Evolutionary conservation across 2,329 filamentous ascomycete genomes (phyloP).

Genomic region (Chaetomium strumarium): DNA sequence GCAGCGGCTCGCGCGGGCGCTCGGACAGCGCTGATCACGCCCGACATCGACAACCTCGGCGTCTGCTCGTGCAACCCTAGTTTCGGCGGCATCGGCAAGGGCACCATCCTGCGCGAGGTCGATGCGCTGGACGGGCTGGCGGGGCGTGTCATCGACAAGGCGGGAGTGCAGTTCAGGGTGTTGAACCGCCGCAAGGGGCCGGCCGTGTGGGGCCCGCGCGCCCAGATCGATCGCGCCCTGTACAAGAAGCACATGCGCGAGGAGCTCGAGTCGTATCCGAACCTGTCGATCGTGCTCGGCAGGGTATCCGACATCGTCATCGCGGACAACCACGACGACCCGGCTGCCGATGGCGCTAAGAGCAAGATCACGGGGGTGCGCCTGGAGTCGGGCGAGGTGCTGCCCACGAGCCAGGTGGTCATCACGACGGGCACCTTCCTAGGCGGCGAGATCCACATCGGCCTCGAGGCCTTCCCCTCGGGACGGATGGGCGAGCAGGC

Average conservation of each 20-base stretch:
- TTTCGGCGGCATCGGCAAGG: constrained; percentile 97
- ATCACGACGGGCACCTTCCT: constrained; percentile 97
- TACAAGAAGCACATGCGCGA: constrained; percentile 90
- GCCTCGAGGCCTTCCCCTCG: constrained; percentile 74
- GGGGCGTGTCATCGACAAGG: constrained; percentile 84
- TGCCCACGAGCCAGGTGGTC: constrained; percentile 74
- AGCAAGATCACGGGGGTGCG: constrained; percentile 78
- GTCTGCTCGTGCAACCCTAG: constrained; percentile 96
- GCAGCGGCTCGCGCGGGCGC: constrained; percentile 86
- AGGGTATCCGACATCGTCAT: constrained; percentile 90
- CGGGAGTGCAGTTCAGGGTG: constrained; percentile 88
- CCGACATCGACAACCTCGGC: constrained; percentile 80
- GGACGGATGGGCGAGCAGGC: constrained; percentile 92
- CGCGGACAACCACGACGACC: constrained; percentile 47
- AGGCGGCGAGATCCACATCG: constrained; percentile 94
- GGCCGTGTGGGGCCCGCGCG: constrained; percentile 93
- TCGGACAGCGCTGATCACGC: constrained; percentile 83
- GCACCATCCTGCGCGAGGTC: constrained; percentile 90
- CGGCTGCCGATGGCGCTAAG: constrained; percentile 42
- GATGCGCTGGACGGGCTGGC: constrained; percentile 90
- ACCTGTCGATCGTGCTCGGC: constrained; percentile 73
- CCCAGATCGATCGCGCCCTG: constrained; percentile 86
- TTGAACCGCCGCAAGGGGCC: constrained; percentile 87
- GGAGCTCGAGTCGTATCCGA: constrained; percentile 71
- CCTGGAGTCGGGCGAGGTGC: constrained; percentile 78